Evolutionary conservation across 306 rosid genomes (phyloP).

Genomic region (Cicer bijugum): DNA sequence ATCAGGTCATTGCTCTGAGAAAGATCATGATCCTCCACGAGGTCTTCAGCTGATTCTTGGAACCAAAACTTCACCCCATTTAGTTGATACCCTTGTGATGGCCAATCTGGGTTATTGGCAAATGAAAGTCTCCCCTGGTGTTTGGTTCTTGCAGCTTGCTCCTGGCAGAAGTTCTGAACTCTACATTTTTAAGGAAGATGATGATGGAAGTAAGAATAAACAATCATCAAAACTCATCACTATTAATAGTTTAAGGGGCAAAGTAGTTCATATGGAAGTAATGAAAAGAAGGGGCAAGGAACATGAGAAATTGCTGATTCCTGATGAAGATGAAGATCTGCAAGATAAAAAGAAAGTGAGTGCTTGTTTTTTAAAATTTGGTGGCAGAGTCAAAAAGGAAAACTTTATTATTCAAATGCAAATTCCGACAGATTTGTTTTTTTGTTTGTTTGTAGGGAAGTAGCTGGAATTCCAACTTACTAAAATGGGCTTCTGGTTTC

Average conservation of each 20-base stretch:
- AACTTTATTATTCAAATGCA: constrained; percentile 13
- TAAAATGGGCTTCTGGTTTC: constrained; percentile 95
- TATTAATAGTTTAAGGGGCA: constrained; percentile 87
- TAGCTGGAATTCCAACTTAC: constrained; percentile 83
- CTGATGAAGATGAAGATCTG: constrained; percentile 57
- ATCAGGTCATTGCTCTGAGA: constrained; percentile 97
- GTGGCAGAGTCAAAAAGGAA: background rate
- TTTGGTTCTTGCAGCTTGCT: constrained; percentile 98
- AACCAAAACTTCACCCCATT: constrained; percentile 79
- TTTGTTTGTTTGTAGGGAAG: constrained; percentile 54
- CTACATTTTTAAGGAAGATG: constrained; percentile 73
- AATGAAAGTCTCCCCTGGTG: constrained; percentile 99
- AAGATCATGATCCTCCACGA: constrained; percentile 88
- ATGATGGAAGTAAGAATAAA: constrained; percentile 59
- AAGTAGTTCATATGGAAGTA: constrained; percentile 90
- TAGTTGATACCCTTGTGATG: constrained; percentile 98
- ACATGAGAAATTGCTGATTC: constrained; percentile 74
- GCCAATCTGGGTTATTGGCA: constrained; percentile 99
- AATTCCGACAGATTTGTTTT: constrained; percentile 32
- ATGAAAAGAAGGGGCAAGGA: constrained; percentile 90
- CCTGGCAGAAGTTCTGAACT: constrained; percentile 98
- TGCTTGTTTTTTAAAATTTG: constrained; percentile 42
- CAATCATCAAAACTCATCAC: constrained; percentile 74
- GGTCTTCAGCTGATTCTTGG: constrained; percentile 99
- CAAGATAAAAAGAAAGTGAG: constrained; percentile 68